Evolutionary conservation across 164 flowering plant species (phyloP).

Genomic region (Umbellularia californica): DNA sequence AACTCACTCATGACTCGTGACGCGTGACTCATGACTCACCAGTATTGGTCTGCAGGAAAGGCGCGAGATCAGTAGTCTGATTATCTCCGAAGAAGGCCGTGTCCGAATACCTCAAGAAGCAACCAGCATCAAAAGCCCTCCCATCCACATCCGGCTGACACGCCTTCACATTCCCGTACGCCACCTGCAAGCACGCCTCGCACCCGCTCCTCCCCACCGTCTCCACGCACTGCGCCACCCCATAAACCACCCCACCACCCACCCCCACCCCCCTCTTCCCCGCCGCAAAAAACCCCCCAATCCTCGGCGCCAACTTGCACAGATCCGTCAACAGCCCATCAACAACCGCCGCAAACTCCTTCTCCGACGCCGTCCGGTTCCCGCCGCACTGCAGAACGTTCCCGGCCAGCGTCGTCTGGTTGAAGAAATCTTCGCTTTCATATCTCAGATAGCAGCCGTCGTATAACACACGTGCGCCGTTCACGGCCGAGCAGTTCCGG

Average conservation of each 20-base stretch:
- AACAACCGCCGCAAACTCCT: slow-evolving; percentile 16
- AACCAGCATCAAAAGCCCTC: slow-evolving; percentile 50
- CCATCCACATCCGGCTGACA: slow-evolving; percentile 43
- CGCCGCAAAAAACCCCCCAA: slow-evolving; percentile 36
- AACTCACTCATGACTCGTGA: too few relatives aligned
- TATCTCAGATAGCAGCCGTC: slow-evolving; percentile 60
- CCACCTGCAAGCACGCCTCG: slow-evolving; percentile 41
- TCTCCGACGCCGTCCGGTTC: slow-evolving; percentile 23
- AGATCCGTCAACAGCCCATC: slow-evolving; percentile 26
- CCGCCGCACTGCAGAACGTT: slow-evolving; percentile 22
- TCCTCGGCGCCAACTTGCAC: slow-evolving; percentile 32
- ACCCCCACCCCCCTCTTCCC: slow-evolving; percentile 14
- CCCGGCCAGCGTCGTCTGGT: slow-evolving; percentile 37
- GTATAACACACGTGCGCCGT: slow-evolving; percentile 45
- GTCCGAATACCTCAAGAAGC: slow-evolving; percentile 55
- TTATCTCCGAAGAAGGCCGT: slow-evolving; percentile 36
- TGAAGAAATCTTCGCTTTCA: slow-evolving; percentile 43
- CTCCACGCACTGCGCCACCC: slow-evolving; percentile 49
- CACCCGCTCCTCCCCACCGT: slow-evolving; percentile 37
- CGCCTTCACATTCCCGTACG: slow-evolving; percentile 22
- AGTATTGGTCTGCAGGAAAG: slow-evolving; percentile 17
- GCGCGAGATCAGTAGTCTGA: slow-evolving; percentile 33
- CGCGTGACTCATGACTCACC: too few relatives aligned
- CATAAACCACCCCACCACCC: slow-evolving; percentile 27
- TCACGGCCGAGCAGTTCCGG: slow-evolving; percentile 39